A percentile compares a stretch with the other conserved stretches of the same genome.
These are phyloP conservation scores for Elaeagnus macrophylla DNA, from an alignment of 306 rosid genomes.

Conservation along the genomic window DNA sequence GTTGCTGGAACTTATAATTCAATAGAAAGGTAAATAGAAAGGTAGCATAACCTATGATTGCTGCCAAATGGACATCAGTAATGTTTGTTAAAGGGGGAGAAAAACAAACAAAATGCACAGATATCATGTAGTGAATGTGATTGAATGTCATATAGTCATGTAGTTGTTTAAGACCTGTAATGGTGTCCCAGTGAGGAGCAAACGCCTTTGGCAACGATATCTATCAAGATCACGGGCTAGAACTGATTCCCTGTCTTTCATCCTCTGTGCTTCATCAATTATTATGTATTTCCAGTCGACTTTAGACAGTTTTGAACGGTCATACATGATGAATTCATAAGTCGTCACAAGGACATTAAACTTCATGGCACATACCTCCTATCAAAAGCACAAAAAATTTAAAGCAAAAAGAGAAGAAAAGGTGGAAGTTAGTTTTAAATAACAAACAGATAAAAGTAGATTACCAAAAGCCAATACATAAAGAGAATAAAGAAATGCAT, in stretches of 20 bases:
- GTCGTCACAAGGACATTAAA: conserved; percentile 98
- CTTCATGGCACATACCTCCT: conserved; percentile 93
- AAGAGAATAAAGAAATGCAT: conserved; percentile 19
- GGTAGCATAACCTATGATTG: background rate
- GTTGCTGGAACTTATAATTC: too few species aligned
- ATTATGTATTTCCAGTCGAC: conserved; percentile 93
- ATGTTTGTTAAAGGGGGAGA: background rate
- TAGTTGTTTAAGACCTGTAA: conserved; percentile 52
- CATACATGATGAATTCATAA: conserved; percentile 99
- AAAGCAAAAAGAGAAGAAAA: background rate
- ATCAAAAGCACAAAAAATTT: conserved; percentile 18
- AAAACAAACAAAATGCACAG: background rate
- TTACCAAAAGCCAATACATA: conserved; percentile 1
- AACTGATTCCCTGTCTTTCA: conserved; percentile 98
- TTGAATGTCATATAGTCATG: conserved; percentile 11
- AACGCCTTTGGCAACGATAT: conserved; percentile 88
- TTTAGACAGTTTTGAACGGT: conserved; percentile 90
- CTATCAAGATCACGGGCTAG: conserved; percentile 97
- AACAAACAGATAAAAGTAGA: background rate
- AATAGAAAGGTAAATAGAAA: too few species aligned
- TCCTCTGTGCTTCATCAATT: conserved; percentile 98
- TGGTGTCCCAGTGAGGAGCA: conserved; percentile 96
- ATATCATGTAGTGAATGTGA: background rate
- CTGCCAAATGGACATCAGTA: background rate
- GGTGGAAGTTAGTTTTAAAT: conserved; percentile 17